Evolutionary conservation across 1,284 basidiomycete genomes (phyloP), one percentile per base, ranked within the genome.

Genomic region (Ceratobasidium sp.): DNA sequence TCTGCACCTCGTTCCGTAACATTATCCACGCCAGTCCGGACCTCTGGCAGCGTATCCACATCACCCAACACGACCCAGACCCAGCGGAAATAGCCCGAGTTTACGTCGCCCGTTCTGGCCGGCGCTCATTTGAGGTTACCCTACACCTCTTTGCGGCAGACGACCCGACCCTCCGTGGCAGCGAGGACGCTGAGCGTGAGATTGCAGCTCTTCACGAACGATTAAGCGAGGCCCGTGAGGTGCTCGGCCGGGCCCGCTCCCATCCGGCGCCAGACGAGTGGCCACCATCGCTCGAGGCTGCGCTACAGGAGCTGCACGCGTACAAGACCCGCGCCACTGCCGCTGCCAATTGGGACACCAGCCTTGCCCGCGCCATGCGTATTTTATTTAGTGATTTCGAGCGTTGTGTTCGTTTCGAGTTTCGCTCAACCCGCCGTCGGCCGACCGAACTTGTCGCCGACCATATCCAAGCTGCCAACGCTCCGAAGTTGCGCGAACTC

Each of bases 1-100:
- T 65, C 20, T 65, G 60, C 49, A 65, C 60, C n/a, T 52, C 60
- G 13, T 65, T 50, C 12, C 60, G 60, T 25, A 49, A 65, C 35
- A 35, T 65, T 35, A 47, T 65, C 40, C 34, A 54, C 50, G 49
- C 62, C 22, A 67, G 50, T 22, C 62, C 52, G n/a, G 62, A 54
- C 35, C 50, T 67, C 34, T 67, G 62, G 62, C 60, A 65, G 35
- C 60, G 60, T 25, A 50, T 65, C 49, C 20, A 38, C 35, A 65
- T 67, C 32, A 54, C 62, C 49, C 62, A 67, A 27, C 49, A 42
- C 50, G 52, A 67, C 38, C n/a, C 12, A n/a, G 34, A n/a, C 27
- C 62, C 62, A 8, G 62, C 50, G 25, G 52, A 53, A 20, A 67
- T 67, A 32, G 62, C 52, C 40, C 49, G 31, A 12, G 38, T 50